Conservation (phyloP, 208 protist genomes). For the Acanthamoeba lenticulata region DNA sequence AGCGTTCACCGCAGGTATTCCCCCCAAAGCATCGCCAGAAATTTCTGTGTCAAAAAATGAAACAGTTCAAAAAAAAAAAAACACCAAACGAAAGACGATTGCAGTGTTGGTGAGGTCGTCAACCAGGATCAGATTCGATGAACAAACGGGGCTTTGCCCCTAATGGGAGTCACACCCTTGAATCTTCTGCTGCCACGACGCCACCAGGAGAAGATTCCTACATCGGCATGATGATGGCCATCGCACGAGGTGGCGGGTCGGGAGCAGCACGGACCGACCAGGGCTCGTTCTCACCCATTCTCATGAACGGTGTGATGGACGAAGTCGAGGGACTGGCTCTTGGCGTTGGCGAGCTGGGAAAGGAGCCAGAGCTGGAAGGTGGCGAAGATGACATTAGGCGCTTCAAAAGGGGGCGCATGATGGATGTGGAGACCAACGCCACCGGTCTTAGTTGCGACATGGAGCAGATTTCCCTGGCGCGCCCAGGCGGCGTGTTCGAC, state of each 20-base stretch:
- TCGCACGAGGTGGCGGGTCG: not conserved
- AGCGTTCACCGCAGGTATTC: too few relatives aligned
- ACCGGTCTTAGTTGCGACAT: not conserved
- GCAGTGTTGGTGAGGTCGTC: too few relatives aligned
- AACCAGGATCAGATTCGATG: not conserved
- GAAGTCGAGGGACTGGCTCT: not conserved
- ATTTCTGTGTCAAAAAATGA: not conserved
- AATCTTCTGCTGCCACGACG: not conserved
- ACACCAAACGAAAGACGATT: too few relatives aligned
- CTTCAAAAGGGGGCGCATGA: constrained; percentile 49
- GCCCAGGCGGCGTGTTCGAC: not conserved
- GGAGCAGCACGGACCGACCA: not conserved
- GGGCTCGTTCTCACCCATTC: not conserved
- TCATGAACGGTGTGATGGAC: not conserved
- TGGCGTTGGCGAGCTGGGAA: not conserved
- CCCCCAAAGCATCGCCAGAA: too few relatives aligned
- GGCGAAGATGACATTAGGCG: not conserved
- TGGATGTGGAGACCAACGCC: constrained; percentile 20
- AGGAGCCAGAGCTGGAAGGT: not conserved
- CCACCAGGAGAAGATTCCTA: not conserved
- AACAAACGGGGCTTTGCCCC: constrained; percentile 20
- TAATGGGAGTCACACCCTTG: not conserved
- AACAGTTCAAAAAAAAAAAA: not conserved
- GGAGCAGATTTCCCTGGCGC: not conserved
- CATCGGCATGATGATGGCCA: not conserved